A percentile compares a stretch with the other conserved stretches of the same genome.
Conservation (phyloP, 345 rosid genomes). For the Corymbia maculata region DNA sequence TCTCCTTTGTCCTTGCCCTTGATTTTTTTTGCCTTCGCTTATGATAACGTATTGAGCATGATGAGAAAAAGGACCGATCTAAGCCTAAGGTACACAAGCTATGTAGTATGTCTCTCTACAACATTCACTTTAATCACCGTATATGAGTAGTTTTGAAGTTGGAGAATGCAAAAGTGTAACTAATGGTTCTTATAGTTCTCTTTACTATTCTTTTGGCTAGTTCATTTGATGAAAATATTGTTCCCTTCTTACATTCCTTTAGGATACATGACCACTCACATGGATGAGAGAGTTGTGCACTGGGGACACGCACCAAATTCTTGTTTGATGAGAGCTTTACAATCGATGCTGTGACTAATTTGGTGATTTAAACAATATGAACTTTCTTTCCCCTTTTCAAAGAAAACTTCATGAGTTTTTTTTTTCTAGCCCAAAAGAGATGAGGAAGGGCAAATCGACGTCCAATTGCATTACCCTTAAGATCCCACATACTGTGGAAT, state of each 20-base stretch:
- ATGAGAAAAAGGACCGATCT: not conserved
- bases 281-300: not conserved
- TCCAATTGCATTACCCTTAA: not conserved
- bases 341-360: not conserved
- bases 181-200: not conserved
- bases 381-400: not conserved
- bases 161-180: not conserved
- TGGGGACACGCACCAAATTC: not conserved
- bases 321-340: not conserved
- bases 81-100: not conserved
- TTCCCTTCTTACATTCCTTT: not conserved
- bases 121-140: not conserved
- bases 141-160: not conserved
- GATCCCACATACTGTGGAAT: not conserved
- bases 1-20: not conserved
- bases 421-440: not conserved
- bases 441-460: not conserved
- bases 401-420: not conserved
- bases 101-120: not conserved
- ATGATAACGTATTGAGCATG: not conserved
- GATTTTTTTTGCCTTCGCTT: not conserved
- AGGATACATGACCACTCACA: not conserved
- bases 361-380: not conserved
- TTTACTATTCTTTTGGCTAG: not conserved
- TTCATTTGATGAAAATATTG: not conserved